Conservation (phyloP, 2,329 filamentous ascomycete genomes). For the Pseudogymnoascus sp. region DNA sequence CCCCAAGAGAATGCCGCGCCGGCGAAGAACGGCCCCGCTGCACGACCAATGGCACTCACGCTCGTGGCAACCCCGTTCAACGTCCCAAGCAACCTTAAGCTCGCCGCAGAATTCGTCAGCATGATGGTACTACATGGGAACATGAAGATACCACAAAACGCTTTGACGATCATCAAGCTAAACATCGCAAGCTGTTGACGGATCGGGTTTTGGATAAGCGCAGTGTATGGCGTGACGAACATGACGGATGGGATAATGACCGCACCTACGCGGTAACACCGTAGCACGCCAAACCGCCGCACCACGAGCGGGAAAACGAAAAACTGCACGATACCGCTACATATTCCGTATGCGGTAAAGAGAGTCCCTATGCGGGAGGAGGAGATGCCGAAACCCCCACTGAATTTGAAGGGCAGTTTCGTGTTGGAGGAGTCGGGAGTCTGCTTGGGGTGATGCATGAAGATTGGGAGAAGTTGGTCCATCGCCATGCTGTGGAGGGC, state of each 20-base stretch:
- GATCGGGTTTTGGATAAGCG: constrained; percentile 46
- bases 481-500: constrained; percentile 77
- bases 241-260: constrained; percentile 68
- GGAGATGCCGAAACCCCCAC: constrained; percentile 68
- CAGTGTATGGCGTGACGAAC: constrained; percentile 73
- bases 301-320: constrained; percentile 74
- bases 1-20: constrained; percentile 72
- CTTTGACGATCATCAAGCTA: constrained; percentile 64
- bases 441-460: constrained; percentile 67
- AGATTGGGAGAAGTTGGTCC: constrained; percentile 83
- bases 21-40: constrained; percentile 66
- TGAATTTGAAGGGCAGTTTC: constrained; percentile 70
- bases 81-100: constrained; percentile 71
- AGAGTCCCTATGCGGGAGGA: constrained; percentile 74
- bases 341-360: constrained; percentile 75
- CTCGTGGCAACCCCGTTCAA: constrained; percentile 87
- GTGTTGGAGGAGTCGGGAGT: constrained; percentile 47
- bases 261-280: constrained; percentile 62
- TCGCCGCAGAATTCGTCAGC: constrained; percentile 77
- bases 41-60: constrained; percentile 72
- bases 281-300: constrained; percentile 63
- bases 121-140: constrained; percentile 89
- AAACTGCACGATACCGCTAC: constrained; percentile 78
- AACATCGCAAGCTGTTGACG: constrained; percentile 58
- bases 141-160: constrained; percentile 69